Conservation (phyloP, 1,284 basidiomycete species). For the Rhizoctonia solani region DNA sequence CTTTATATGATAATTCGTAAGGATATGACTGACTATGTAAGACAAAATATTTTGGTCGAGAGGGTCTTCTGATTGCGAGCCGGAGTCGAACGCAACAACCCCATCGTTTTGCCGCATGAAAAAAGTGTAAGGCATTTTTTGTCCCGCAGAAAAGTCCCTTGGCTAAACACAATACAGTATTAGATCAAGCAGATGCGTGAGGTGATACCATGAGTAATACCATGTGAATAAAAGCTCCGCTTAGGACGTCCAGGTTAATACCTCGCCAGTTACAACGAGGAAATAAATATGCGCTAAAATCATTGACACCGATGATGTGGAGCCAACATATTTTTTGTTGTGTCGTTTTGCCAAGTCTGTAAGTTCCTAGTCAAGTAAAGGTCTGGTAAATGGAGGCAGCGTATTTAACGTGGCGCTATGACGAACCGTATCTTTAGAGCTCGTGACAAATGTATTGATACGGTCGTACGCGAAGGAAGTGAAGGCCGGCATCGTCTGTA, state of each 20-base stretch:
- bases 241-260: constrained; percentile 63
- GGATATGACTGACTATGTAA: constrained; percentile 63
- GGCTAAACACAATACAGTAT: constrained; percentile 49
- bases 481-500: constrained; percentile 75
- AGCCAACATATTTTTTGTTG: constrained; percentile 74
- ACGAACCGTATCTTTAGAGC: constrained; percentile 75
- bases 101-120: constrained; percentile 63
- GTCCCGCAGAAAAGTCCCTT: constrained; percentile 74
- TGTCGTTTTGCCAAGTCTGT: constrained; percentile 63
- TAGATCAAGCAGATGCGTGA: constrained; percentile 5
- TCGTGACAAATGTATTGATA: constrained; percentile 75
- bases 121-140: constrained; percentile 78
- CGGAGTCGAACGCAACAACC: constrained; percentile 80
- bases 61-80: constrained; percentile 50
- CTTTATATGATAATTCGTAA: not conserved
- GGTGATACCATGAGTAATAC: constrained; percentile 49
- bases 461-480: constrained; percentile 91
- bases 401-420: constrained; percentile 5
- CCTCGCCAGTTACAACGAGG: constrained; percentile 68
- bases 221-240: constrained; percentile 62
- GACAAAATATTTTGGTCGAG: constrained; percentile 74
- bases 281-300: constrained; percentile 90
- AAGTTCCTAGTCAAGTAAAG: constrained; percentile 58
- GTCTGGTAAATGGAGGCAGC: not conserved
- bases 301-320: constrained; percentile 89